Evolutionary conservation across 1,139 yeast species (phyloP).

Genomic region (Meyerozyma smithsonii): DNA sequence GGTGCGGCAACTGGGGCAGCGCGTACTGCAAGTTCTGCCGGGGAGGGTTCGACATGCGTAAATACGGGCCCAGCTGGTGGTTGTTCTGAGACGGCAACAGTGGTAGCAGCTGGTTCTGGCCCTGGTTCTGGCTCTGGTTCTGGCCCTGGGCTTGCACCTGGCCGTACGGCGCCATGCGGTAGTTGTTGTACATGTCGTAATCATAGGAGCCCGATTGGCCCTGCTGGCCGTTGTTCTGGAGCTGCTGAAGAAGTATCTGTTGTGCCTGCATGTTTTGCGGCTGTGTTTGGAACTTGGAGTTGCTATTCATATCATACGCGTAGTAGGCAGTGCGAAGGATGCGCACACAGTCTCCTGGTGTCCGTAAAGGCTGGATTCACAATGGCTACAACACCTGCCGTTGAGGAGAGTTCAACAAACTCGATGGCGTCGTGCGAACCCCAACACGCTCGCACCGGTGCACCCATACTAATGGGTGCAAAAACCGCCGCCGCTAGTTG

Average conservation of each 20-base stretch:
- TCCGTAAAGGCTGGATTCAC: not conserved
- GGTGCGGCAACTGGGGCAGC: slow-evolving; percentile 11
- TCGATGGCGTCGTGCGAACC: slow-evolving; percentile 2
- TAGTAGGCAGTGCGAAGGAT: not conserved
- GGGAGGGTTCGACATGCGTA: slow-evolving; percentile 8
- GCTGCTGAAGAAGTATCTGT: slow-evolving; percentile 42
- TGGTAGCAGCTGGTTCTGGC: slow-evolving; percentile 26
- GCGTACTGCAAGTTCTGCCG: slow-evolving; percentile 7
- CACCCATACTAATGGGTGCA: not conserved
- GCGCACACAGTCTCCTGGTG: not conserved
- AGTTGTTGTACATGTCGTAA: slow-evolving; percentile 27
- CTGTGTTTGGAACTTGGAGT: slow-evolving; percentile 10
- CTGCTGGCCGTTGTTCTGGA: slow-evolving; percentile 29
- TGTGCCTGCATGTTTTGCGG: slow-evolving; percentile 34
- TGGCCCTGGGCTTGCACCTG: slow-evolving; percentile 17
- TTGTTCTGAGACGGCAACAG: slow-evolving; percentile 27
- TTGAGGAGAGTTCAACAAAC: slow-evolving; percentile 1
- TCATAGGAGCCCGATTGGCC: slow-evolving; percentile 11
- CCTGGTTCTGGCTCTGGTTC: slow-evolving; percentile 23
- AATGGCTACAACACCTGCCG: not conserved
- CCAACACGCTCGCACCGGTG: not conserved
- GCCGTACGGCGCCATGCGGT: slow-evolving; percentile 26
- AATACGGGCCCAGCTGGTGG: slow-evolving; percentile 21
- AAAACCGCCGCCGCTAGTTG: not conserved
- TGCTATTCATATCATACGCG: slow-evolving; percentile 7